phyloP scores from a whole-genome alignment of 441 rosid species.

The Aleurites moluccanus region DNA sequence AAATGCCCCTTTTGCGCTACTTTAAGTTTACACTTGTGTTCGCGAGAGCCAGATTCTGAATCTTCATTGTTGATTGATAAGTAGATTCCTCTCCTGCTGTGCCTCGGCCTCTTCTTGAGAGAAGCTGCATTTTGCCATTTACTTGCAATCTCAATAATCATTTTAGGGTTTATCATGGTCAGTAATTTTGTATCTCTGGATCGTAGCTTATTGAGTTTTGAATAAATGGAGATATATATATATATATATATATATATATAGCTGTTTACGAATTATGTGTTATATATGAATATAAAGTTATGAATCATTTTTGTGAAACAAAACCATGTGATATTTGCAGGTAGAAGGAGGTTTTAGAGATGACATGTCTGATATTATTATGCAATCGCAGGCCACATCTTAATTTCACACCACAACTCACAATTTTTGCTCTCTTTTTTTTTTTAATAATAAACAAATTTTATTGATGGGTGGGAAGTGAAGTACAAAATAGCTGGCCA shows the following conservation, averaged over 20 bases:
- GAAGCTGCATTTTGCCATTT: conserved; percentile 11
- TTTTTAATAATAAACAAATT: not conserved
- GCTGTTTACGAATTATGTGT: too few relatives aligned
- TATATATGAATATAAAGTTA: not conserved
- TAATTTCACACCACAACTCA: not conserved
- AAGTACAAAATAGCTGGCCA: too few relatives aligned
- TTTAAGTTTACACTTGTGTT: not conserved
- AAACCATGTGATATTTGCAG: conserved; percentile 2
- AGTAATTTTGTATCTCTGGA: not conserved
- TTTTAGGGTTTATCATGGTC: not conserved
- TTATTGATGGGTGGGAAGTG: too few relatives aligned
- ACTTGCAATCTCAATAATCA: not conserved
- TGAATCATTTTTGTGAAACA: not conserved
- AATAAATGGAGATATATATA: not conserved
- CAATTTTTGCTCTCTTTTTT: not conserved
- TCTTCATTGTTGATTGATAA: not conserved
- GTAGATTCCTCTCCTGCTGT: not conserved
- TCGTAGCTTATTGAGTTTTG: not conserved
- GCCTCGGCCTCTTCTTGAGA: not conserved
- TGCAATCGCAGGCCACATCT: not conserved
- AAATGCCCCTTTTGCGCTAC: conserved; percentile 12
- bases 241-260: not conserved
- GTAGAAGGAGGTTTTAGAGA: not conserved
- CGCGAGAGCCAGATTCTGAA: not conserved
- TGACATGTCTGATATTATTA: not conserved